A percentile compares a stretch with the other conserved stretches of the same genome.
Conservation (phyloP, 202 grass and related monocot species). For the Carex arenaria region DNA sequence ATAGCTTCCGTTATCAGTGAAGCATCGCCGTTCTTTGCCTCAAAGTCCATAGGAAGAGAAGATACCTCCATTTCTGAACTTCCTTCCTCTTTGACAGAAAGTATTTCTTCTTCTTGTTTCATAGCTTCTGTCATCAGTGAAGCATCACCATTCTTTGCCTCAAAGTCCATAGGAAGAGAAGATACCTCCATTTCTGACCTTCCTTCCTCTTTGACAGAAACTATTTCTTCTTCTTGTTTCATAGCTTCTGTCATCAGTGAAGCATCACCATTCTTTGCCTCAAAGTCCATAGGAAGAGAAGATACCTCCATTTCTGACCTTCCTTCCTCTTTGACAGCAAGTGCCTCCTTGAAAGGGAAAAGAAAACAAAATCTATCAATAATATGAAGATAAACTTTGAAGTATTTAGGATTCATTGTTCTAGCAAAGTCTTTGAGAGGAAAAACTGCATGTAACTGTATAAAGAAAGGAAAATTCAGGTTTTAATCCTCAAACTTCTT, state of each 20-base stretch:
- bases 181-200: slow-evolving; percentile 14
- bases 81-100: slow-evolving; percentile 19
- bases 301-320: slow-evolving; percentile 14
- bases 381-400: neutral
- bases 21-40: slow-evolving; percentile 64
- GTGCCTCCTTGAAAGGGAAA: slow-evolving; percentile 38
- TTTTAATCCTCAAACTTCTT: no score
- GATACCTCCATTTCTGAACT: slow-evolving; percentile 12
- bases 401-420: neutral
- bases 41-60: slow-evolving; percentile 41
- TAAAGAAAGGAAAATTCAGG: no score
- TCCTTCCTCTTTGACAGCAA: slow-evolving; percentile 26
- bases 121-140: slow-evolving; percentile 60
- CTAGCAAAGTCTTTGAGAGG: neutral
- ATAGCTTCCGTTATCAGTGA: slow-evolving; percentile 58
- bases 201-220: slow-evolving; percentile 25
- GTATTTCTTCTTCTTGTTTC: slow-evolving; percentile 59
- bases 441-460: no score
- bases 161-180: slow-evolving; percentile 42
- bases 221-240: slow-evolving; percentile 61
- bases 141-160: slow-evolving; percentile 64
- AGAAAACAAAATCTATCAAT: neutral
- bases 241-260: slow-evolving; percentile 60
- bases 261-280: slow-evolving; percentile 64
- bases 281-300: slow-evolving; percentile 42